Percentiles rank a stretch among this genome's conserved stretches.
These are phyloP conservation scores for Coniferiporia sulphurascens DNA, from an alignment of 1,284 basidiomycete genomes.

Conservation along the genomic window DNA sequence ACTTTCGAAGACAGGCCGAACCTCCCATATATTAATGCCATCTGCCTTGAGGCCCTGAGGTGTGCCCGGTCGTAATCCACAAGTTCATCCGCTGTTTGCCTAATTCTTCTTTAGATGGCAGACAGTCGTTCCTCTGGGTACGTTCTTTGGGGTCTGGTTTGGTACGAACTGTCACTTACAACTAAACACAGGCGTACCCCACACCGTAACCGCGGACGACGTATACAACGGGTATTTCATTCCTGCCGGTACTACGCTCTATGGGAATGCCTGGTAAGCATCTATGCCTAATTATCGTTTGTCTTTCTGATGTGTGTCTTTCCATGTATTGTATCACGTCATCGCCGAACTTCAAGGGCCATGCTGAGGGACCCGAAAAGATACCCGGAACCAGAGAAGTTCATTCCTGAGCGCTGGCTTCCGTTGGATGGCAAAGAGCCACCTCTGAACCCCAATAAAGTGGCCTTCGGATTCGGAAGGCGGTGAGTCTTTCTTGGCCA, in stretches of 20 bases:
- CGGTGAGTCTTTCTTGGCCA: background rate
- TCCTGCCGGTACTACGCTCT: constrained; percentile 19
- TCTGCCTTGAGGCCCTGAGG: constrained; percentile 2
- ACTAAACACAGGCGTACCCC: background rate
- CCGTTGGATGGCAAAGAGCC: background rate
- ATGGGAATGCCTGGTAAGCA: constrained; percentile 21
- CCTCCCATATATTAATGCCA: constrained; percentile 1
- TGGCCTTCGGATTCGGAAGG: constrained; percentile 9
- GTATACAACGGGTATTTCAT: constrained; percentile 20
- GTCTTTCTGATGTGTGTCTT: too few relatives aligned
- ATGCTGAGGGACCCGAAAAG: constrained; percentile 23
- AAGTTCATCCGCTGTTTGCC: too few relatives aligned
- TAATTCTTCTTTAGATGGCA: background rate
- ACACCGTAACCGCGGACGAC: constrained; percentile 17
- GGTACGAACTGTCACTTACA: background rate
- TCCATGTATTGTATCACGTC: background rate
- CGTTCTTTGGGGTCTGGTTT: background rate
- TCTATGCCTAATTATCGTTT: background rate
- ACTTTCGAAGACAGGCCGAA: constrained; percentile 3
- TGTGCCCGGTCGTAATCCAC: background rate
- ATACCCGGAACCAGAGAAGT: constrained; percentile 24
- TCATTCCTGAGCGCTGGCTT: constrained; percentile 26
- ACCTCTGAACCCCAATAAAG: background rate
- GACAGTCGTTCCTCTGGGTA: background rate
- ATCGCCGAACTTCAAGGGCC: constrained; percentile 18